Conservation (phyloP, 441 rosid genomes). For the Pelargonium citronellum region DNA sequence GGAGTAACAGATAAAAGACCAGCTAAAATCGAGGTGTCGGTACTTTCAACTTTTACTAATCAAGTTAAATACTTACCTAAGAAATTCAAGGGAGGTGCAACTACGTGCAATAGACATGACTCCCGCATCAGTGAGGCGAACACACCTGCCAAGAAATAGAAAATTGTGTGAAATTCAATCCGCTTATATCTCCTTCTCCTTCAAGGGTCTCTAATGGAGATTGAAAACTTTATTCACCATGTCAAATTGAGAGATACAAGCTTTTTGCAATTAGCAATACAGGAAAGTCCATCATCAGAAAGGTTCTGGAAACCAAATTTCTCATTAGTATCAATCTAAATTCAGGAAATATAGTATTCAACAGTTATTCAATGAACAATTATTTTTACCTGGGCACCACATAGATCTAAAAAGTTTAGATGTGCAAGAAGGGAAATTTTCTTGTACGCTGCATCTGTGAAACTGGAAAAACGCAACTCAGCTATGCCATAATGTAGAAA, state of each 20-base stretch:
- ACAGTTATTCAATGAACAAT: slow-evolving; percentile 20
- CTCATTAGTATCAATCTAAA: slow-evolving; percentile 16
- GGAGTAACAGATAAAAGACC: background rate
- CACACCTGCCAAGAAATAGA: slow-evolving; percentile 53
- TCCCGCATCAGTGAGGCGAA: slow-evolving; percentile 64
- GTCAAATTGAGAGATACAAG: slow-evolving; percentile 72
- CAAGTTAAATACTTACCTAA: slow-evolving; percentile 41
- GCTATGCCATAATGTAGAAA: slow-evolving; percentile 19
- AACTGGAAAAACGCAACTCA: slow-evolving; percentile 38
- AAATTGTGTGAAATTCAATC: slow-evolving; percentile 10
- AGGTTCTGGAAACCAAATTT: slow-evolving; percentile 49
- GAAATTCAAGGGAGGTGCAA: slow-evolving; percentile 70
- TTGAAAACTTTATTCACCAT: slow-evolving; percentile 45
- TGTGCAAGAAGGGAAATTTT: slow-evolving; percentile 53
- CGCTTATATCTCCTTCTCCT: slow-evolving; percentile 12
- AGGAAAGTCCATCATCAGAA: slow-evolving; percentile 72
- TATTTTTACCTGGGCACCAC: slow-evolving; percentile 80
- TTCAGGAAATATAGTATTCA: slow-evolving; percentile 7
- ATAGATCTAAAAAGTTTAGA: slow-evolving; percentile 69
- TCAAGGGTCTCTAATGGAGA: slow-evolving; percentile 4
- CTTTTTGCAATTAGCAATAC: slow-evolving; percentile 67
- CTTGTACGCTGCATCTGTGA: slow-evolving; percentile 72
- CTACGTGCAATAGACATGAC: slow-evolving; percentile 61
- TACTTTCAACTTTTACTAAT: background rate
- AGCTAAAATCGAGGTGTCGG: background rate